Conservation (phyloP, 31 red algal species). For the Asparagopsis taxiformis region DNA sequence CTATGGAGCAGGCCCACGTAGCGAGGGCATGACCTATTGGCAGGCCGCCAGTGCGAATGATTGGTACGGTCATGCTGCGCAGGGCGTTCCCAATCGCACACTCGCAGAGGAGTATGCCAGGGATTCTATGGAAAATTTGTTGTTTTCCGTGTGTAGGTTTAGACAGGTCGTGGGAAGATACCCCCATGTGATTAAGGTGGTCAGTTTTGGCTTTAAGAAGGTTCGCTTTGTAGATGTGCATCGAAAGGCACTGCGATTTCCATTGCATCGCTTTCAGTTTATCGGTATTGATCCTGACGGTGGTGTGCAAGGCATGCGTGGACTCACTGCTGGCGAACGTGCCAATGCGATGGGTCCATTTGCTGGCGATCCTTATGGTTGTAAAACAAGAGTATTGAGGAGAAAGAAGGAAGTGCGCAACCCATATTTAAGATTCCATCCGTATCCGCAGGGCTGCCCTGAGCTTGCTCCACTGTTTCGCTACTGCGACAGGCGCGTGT, state of each 20-base stretch:
- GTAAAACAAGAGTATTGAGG: constrained; percentile 41
- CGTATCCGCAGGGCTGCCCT: constrained; percentile 88
- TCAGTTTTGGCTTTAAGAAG: constrained; percentile 86
- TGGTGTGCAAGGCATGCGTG: constrained; percentile 31
- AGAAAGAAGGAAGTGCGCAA: constrained; percentile 72
- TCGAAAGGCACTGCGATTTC: constrained; percentile 78
- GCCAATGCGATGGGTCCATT: constrained; percentile 51
- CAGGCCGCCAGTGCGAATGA: constrained; percentile 13
- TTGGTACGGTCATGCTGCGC: constrained; percentile 22
- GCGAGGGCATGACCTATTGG: constrained; percentile 87
- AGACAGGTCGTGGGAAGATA: constrained; percentile 78
- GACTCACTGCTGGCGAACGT: constrained; percentile 24
- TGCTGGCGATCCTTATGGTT: constrained; percentile 84
- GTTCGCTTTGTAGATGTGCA: constrained; percentile 71
- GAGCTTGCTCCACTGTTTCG: constrained; percentile 64
- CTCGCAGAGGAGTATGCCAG: constrained; percentile 83
- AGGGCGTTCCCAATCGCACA: constrained; percentile 44
- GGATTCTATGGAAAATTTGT: constrained; percentile 89
- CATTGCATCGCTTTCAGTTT: constrained; percentile 59
- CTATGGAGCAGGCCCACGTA: constrained; percentile 64
- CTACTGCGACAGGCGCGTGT: constrained; percentile 69
- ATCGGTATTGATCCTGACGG: constrained; percentile 72
- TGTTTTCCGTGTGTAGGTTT: constrained; percentile 95
- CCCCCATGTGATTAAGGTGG: constrained; percentile 72
- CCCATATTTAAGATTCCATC: constrained; percentile 72